Conservation (phyloP, 78 protist species). For the Guillardia theta region DNA sequence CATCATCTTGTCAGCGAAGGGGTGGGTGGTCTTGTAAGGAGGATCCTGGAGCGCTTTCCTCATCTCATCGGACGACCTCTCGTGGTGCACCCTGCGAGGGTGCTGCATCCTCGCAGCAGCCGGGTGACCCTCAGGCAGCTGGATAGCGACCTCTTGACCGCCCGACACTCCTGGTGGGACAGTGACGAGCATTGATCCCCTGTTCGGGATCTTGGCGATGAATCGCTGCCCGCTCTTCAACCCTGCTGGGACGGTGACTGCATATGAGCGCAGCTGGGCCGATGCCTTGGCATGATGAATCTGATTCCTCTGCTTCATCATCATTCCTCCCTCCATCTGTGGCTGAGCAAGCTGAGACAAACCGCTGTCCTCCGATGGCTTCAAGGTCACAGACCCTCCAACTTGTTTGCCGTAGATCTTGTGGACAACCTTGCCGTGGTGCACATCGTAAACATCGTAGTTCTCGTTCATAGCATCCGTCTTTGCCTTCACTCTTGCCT, state of each 20-base stretch:
- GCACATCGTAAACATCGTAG: neutral
- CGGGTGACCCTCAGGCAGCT: neutral
- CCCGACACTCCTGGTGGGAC: neutral
- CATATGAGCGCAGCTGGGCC: neutral
- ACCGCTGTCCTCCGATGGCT: neutral
- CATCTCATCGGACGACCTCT: neutral
- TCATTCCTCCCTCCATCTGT: neutral
- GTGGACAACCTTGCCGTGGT: slow-evolving; percentile 3
- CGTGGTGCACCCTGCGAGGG: neutral
- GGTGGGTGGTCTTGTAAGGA: neutral
- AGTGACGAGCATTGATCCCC: neutral
- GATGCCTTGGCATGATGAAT: no score
- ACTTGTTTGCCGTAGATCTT: neutral
- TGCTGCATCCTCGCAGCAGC: neutral
- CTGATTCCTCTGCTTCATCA: neutral
- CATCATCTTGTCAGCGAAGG: neutral
- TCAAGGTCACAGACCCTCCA: neutral
- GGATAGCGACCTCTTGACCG: neutral
- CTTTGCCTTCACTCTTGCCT: neutral
- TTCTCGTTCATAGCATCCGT: neutral
- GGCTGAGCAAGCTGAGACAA: neutral
- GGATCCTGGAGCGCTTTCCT: neutral
- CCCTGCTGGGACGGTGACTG: neutral
- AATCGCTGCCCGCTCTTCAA: neutral
- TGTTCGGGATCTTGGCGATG: neutral